phyloP scores from a whole-genome alignment of 2,329 filamentous ascomycete species.

The Arthrobotrys megalospora region DNA sequence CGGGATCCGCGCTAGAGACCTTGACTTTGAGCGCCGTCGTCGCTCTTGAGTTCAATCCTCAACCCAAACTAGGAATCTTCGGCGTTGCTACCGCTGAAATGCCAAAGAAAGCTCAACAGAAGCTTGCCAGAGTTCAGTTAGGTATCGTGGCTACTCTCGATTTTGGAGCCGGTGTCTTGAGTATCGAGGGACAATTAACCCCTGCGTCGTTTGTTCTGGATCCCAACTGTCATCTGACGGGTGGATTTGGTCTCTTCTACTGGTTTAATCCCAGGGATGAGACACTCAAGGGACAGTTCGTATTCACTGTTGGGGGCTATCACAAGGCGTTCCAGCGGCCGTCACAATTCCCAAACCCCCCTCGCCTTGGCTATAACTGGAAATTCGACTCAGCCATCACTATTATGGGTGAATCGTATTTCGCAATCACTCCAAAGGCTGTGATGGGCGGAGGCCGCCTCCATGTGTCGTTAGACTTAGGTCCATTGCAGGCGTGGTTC shows the following conservation, averaged over 20 bases:
- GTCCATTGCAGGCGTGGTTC: constrained; percentile 67
- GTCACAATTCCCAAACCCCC: constrained; percentile 65
- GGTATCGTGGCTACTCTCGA: constrained; percentile 67
- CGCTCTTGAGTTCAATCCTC: constrained; percentile 65
- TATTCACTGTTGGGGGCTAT: constrained; percentile 70
- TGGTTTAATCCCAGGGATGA: constrained; percentile 68
- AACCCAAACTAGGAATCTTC: constrained; percentile 67
- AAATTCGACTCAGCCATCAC: constrained; percentile 64
- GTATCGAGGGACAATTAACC: constrained; percentile 67
- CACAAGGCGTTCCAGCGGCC: constrained; percentile 67
- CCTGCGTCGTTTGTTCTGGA: constrained; percentile 68
- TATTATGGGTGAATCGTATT: constrained; percentile 68
- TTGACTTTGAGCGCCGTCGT: constrained; percentile 67
- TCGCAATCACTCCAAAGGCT: constrained; percentile 69
- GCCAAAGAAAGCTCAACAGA: constrained; percentile 63
- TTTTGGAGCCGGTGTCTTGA: constrained; percentile 66
- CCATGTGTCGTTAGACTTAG: constrained; percentile 64
- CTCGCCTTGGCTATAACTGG: constrained; percentile 68
- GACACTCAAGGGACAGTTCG: constrained; percentile 67
- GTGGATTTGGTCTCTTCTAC: constrained; percentile 35
- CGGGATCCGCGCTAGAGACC: constrained; percentile 67
- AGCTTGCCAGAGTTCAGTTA: constrained; percentile 68
- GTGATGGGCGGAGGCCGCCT: constrained; percentile 68
- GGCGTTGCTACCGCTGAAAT: constrained; percentile 65
- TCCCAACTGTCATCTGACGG: constrained; percentile 68